These are phyloP conservation scores for Sonneratia caseolaris DNA, from an alignment of 345 rosid genomes.

Conservation along the genomic window DNA sequence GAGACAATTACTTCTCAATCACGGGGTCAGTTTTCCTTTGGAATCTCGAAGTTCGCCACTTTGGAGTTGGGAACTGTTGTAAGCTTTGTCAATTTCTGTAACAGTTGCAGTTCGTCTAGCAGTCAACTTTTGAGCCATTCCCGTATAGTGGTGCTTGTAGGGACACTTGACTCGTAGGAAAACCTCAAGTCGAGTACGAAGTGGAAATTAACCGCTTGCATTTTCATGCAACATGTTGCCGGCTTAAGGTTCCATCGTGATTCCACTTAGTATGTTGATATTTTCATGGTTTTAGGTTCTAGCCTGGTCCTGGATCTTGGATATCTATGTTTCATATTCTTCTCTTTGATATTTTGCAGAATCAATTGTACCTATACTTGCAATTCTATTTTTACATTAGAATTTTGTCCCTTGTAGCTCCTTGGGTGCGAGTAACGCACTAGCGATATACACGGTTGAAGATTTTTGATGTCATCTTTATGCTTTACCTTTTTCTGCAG, in stretches of 20 bases:
- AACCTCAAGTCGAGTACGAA: not conserved
- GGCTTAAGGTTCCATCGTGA: not conserved
- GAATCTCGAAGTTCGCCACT: not conserved
- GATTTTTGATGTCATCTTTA: not conserved
- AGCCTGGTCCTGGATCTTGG: not conserved
- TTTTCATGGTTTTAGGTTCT: not conserved
- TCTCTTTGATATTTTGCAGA: not conserved
- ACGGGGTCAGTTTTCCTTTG: not conserved
- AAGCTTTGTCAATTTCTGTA: not conserved
- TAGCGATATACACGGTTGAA: not conserved
- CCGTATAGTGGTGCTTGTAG: not conserved
- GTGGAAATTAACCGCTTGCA: not conserved
- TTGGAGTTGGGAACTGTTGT: not conserved
- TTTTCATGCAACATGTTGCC: not conserved
- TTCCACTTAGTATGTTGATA: not conserved
- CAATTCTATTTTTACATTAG: not conserved
- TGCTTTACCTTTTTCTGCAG: constrained; percentile 25
- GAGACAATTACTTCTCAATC: not conserved
- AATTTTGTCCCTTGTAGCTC: too few species aligned
- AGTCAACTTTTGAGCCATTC: not conserved
- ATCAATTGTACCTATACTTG: not conserved
- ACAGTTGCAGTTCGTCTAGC: not conserved
- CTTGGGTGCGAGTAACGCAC: not conserved
- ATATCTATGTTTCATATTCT: not conserved
- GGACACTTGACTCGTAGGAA: not conserved